Evolutionary conservation across 371 early-diverging fungal genomes (phyloP).

Genomic region (Antonospora locustae): DNA sequence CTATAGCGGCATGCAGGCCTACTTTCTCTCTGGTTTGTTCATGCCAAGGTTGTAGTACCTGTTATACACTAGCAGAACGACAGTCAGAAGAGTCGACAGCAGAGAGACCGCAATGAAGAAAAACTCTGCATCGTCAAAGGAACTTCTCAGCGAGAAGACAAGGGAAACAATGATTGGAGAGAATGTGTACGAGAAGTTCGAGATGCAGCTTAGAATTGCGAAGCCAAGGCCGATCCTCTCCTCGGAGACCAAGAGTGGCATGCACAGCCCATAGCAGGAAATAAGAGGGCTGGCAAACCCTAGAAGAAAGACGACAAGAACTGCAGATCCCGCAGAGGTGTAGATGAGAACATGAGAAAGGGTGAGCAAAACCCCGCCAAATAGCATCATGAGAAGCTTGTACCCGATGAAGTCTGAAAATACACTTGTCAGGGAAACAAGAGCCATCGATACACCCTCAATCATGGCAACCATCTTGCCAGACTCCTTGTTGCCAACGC

Average conservation of each 20-base stretch:
- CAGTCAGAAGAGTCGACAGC: too few relatives aligned
- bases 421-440: conserved; percentile 25
- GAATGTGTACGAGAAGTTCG: conserved; percentile 47
- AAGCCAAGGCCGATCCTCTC: conserved; percentile 39
- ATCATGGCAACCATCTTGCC: conserved; percentile 39
- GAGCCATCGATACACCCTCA: conserved; percentile 33
- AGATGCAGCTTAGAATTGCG: conserved; percentile 37
- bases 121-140: too few relatives aligned
- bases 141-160: too few relatives aligned
- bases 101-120: too few relatives aligned
- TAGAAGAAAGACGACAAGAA: conserved; percentile 19
- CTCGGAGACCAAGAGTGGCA: conserved; percentile 40
- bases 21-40: too few relatives aligned
- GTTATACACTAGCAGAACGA: too few relatives aligned
- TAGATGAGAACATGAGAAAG: conserved; percentile 36
- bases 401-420: conserved; percentile 42
- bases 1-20: too few relatives aligned
- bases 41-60: too few relatives aligned
- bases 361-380: conserved; percentile 34
- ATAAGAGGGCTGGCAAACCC: conserved; percentile 42
- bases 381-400: conserved; percentile 35
- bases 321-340: conserved; percentile 3
- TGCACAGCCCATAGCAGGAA: conserved; percentile 52
- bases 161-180: conserved; percentile 43
- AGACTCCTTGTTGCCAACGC: conserved; percentile 13